phyloP scores from a whole-genome alignment of 768 basidiomycete genomes.

The Trametes meyenii region DNA sequence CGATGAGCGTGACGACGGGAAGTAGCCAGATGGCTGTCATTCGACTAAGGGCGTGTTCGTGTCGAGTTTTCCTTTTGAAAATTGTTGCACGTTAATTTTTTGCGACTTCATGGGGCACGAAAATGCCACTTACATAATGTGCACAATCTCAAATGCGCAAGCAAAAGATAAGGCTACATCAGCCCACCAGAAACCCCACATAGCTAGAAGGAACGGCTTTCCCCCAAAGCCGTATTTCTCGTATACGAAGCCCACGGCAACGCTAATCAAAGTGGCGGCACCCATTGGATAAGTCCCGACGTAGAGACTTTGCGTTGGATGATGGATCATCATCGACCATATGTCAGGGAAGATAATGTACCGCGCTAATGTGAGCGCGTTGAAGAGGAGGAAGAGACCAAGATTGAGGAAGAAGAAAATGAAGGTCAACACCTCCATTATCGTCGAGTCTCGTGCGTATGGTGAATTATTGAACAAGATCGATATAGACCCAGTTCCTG shows the following conservation, averaged over 20 bases:
- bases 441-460: slow-evolving; percentile 46
- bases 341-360: slow-evolving; percentile 57
- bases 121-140: slow-evolving; percentile 59
- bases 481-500: slow-evolving; percentile 53
- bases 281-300: slow-evolving; percentile 60
- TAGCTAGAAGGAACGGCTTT: slow-evolving; percentile 49
- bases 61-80: slow-evolving; percentile 52
- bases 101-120: not conserved
- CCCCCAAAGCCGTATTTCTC: slow-evolving; percentile 52
- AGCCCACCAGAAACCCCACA: slow-evolving; percentile 75
- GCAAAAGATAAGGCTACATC: slow-evolving; percentile 57
- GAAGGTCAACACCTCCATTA: slow-evolving; percentile 47
- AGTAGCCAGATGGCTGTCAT: slow-evolving; percentile 74
- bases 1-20: slow-evolving; percentile 74
- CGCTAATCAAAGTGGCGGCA: slow-evolving; percentile 57
- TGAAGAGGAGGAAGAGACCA: slow-evolving; percentile 54
- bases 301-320: slow-evolving; percentile 55
- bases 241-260: slow-evolving; percentile 50
- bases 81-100: not conserved
- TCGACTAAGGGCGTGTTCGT: slow-evolving; percentile 54
- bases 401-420: slow-evolving; percentile 64
- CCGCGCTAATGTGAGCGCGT: slow-evolving; percentile 46
- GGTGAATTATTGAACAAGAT: slow-evolving; percentile 61
- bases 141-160: slow-evolving; percentile 63
- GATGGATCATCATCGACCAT: slow-evolving; percentile 50